These are phyloP conservation scores for Ustilago loliicola DNA, from an alignment of 1,284 basidiomycete genomes.

Conservation along the genomic window DNA sequence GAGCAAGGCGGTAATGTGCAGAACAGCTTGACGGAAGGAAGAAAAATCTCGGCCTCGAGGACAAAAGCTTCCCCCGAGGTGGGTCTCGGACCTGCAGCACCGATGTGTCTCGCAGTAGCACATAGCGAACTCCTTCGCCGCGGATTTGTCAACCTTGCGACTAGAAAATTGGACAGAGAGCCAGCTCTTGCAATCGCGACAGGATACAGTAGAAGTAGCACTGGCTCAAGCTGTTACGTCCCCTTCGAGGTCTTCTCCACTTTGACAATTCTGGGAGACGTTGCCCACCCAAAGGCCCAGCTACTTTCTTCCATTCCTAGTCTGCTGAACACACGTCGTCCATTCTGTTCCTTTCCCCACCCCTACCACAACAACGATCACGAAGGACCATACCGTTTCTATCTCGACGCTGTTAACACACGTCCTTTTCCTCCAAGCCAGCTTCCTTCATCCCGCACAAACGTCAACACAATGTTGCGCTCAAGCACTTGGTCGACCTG, in stretches of 20 bases:
- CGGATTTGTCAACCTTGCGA: neutral
- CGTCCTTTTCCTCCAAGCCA: neutral
- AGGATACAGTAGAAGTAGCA: no score
- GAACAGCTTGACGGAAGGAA: neutral
- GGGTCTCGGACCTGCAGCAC: neutral
- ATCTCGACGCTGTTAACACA: neutral
- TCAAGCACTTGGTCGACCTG: constrained; percentile 17
- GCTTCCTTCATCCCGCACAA: neutral
- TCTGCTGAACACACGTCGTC: no score
- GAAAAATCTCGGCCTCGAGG: neutral
- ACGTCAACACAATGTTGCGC: constrained; percentile 4
- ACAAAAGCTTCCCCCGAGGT: neutral
- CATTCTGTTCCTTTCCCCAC: no score
- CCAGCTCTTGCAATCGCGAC: no score
- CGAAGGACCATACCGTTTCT: neutral
- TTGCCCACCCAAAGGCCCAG: no score
- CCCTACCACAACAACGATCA: neutral
- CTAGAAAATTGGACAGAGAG: no score
- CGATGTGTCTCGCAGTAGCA: constrained; percentile 1
- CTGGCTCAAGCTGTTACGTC: no score
- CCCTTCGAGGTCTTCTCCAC: no score
- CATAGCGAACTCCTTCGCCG: neutral
- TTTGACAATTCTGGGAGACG: no score
- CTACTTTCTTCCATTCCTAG: no score
- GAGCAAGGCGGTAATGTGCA: neutral